Conservation (phyloP, 352 stramenopile species). For the Globisporangium acanthophoron region DNA sequence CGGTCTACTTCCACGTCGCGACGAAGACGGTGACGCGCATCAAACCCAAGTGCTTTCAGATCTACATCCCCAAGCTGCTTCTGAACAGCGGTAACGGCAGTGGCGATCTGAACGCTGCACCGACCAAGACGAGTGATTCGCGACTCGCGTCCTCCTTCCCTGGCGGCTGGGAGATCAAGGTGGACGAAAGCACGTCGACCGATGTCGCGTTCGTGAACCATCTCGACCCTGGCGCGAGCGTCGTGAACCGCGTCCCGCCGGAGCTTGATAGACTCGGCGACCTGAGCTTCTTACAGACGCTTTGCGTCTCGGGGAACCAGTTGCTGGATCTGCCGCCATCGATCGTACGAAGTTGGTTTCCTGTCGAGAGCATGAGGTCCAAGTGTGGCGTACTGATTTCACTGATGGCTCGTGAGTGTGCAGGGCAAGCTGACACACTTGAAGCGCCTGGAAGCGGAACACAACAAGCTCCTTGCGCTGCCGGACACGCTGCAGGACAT, state of each 20-base stretch:
- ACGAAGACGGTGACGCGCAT: slow-evolving; percentile 45
- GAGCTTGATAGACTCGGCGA: slow-evolving; percentile 50
- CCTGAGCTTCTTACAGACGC: slow-evolving; percentile 31
- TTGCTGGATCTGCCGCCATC: slow-evolving; percentile 54
- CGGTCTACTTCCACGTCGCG: slow-evolving; percentile 49
- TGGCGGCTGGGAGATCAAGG: slow-evolving; percentile 44
- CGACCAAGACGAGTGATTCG: background rate
- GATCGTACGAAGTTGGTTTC: slow-evolving; percentile 31
- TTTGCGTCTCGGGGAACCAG: slow-evolving; percentile 58
- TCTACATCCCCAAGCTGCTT: slow-evolving; percentile 33
- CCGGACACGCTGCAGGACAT: slow-evolving; percentile 52
- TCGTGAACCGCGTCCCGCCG: slow-evolving; percentile 23
- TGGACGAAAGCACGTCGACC: slow-evolving; percentile 25
- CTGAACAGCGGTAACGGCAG: slow-evolving; percentile 2
- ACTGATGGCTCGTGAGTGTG: background rate
- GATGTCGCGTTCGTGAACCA: slow-evolving; percentile 49
- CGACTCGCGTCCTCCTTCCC: slow-evolving; percentile 4
- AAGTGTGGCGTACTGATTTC: background rate
- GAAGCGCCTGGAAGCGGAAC: slow-evolving; percentile 54
- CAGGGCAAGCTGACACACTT: slow-evolving; percentile 52
- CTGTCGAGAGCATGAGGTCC: background rate
- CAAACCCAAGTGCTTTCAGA: slow-evolving; percentile 51
- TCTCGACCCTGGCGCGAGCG: slow-evolving; percentile 25
- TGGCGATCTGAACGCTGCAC: background rate
- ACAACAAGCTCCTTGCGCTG: slow-evolving; percentile 60